These are phyloP conservation scores for Aureobasidium subglaciale DNA, from an alignment of 2,329 filamentous ascomycete species.

Conservation along the genomic window DNA sequence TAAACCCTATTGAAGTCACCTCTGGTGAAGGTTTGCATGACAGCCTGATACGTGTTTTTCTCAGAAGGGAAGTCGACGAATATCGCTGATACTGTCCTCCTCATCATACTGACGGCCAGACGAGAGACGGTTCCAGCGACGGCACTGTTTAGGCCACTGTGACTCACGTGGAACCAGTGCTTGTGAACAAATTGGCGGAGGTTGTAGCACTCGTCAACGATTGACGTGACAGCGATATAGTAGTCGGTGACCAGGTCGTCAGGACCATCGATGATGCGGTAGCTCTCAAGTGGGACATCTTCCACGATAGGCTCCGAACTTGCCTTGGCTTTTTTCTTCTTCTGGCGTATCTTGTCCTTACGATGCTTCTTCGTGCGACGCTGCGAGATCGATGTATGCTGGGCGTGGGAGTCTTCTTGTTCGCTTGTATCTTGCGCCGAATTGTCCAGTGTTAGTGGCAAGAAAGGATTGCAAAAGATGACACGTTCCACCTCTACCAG, in stretches of 20 bases:
- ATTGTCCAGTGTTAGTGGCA: background rate
- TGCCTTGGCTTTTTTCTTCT: background rate
- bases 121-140: background rate
- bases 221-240: background rate
- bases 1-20: background rate
- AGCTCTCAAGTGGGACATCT: background rate
- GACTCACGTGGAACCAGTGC: background rate
- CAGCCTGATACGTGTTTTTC: background rate
- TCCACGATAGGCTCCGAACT: rapidly evolving
- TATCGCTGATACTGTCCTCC: background rate
- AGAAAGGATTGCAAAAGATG: background rate
- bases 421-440: background rate
- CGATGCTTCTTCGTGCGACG: too few relatives aligned
- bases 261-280: background rate
- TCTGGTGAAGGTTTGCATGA: background rate
- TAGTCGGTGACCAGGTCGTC: background rate
- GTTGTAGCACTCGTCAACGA: background rate
- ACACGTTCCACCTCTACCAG: background rate
- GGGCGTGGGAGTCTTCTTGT: background rate
- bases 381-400: too few relatives aligned
- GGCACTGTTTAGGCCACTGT: background rate
- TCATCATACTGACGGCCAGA: background rate
- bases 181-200: background rate
- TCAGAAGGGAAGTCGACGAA: background rate
- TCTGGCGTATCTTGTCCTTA: background rate